phyloP scores from a whole-genome alignment of 768 basidiomycete species.

The Thelephora ganbajun region DNA sequence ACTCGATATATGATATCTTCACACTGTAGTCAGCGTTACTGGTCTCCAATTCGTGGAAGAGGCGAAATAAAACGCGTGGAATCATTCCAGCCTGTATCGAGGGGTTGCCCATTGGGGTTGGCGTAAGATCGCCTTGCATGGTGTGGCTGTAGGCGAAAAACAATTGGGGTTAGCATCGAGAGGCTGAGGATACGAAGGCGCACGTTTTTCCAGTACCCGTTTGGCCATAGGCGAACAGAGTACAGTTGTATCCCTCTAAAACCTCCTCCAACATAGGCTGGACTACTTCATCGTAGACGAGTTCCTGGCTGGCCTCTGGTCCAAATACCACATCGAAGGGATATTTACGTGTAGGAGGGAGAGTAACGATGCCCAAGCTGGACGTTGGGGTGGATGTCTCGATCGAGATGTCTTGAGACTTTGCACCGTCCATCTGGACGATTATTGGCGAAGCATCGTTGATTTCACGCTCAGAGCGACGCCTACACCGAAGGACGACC shows the following conservation, averaged over 20 bases:
- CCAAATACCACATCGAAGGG: constrained; percentile 95
- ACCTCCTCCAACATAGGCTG: constrained; percentile 88
- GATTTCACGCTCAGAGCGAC: constrained; percentile 75
- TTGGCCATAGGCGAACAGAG: constrained; percentile 95
- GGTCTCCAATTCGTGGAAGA: constrained; percentile 80
- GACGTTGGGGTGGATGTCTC: constrained; percentile 61
- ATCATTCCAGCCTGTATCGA: constrained; percentile 90
- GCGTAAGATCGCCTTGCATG: constrained; percentile 89
- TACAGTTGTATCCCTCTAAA: constrained; percentile 93
- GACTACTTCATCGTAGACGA: constrained; percentile 91
- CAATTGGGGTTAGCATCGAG: background rate
- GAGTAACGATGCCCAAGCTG: constrained; percentile 56
- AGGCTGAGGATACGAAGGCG: constrained; percentile 16
- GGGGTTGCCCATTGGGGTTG: constrained; percentile 77
- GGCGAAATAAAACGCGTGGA: constrained; percentile 80
- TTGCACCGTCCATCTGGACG: constrained; percentile 63
- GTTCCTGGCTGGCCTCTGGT: constrained; percentile 88
- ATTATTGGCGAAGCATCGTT: constrained; percentile 81
- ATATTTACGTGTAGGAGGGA: constrained; percentile 76
- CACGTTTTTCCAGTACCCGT: constrained; percentile 99
- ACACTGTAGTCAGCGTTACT: constrained; percentile 76
- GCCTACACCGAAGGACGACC: constrained; percentile 83
- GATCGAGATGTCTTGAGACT: constrained; percentile 64
- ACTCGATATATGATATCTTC: constrained; percentile 85
- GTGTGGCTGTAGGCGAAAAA: constrained; percentile 62